Percentiles rank a stretch among this genome's conserved stretches.
phyloP scores from a whole-genome alignment of 2,329 filamentous ascomycete species.

The Botryotinia narcissicola region DNA sequence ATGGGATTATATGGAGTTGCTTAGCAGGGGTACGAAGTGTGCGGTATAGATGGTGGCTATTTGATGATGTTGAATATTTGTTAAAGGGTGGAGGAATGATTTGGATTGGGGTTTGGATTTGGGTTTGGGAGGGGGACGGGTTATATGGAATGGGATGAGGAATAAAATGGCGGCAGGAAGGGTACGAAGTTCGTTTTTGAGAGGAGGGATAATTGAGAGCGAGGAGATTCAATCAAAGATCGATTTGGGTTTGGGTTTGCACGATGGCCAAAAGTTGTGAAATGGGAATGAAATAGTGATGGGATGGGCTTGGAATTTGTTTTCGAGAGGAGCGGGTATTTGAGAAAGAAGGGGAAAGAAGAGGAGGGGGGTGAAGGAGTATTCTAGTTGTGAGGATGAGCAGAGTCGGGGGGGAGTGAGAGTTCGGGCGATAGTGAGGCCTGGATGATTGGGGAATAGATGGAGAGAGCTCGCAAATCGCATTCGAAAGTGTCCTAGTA shows the following conservation, averaged over 20 bases:
- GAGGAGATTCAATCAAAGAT: neutral
- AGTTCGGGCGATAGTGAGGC: too few relatives aligned
- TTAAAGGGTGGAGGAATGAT: neutral
- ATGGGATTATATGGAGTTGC: too few relatives aligned
- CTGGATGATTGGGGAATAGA: too few relatives aligned
- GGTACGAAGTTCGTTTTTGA: neutral
- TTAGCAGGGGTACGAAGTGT: neutral
- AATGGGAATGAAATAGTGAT: neutral
- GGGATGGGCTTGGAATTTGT: neutral
- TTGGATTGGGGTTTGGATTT: too few relatives aligned
- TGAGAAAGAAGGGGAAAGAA: neutral
- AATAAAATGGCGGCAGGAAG: too few relatives aligned
- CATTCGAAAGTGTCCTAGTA: too few relatives aligned
- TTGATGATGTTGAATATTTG: neutral
- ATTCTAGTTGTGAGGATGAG: too few relatives aligned
- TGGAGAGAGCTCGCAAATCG: too few relatives aligned
- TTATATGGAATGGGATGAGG: neutral
- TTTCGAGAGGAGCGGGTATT: neutral
- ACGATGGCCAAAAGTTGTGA: neutral
- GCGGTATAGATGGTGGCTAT: neutral
- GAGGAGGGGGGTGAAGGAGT: neutral
- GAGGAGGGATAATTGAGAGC: neutral
- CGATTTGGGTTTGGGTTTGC: neutral
- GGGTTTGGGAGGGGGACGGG: neutral
- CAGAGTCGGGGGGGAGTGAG: too few relatives aligned